phyloP scores from a whole-genome alignment of 352 stramenopile genomes.

The Pythium dissotocum region DNA sequence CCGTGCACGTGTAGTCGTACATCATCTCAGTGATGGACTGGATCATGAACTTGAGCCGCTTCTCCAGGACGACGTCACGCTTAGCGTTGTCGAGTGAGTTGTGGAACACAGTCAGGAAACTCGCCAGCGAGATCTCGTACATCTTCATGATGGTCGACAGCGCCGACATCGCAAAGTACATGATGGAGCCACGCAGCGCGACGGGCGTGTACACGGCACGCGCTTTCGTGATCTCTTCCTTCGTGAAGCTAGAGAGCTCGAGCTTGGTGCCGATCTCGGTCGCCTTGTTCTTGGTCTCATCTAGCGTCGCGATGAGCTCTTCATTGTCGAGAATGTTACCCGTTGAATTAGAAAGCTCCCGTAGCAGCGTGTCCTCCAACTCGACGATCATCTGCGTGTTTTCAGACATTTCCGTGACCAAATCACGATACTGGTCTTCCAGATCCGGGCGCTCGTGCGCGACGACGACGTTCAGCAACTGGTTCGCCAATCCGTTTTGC shows the following conservation, averaged over 20 bases:
- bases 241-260: constrained; percentile 92
- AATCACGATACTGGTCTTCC: constrained; percentile 91
- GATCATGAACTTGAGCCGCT: constrained; percentile 88
- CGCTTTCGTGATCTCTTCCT: constrained; percentile 93
- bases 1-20: constrained; percentile 97
- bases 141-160: constrained; percentile 94
- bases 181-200: constrained; percentile 90
- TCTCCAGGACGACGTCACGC: constrained; percentile 89
- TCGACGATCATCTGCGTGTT: constrained; percentile 93
- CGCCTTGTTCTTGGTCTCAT: constrained; percentile 95
- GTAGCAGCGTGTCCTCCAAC: constrained; percentile 91
- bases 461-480: constrained; percentile 94
- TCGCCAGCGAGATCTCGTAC: constrained; percentile 95
- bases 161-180: constrained; percentile 94
- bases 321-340: constrained; percentile 96
- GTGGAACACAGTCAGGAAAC: constrained; percentile 92
- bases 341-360: constrained; percentile 87
- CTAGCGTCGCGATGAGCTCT: constrained; percentile 93
- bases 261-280: constrained; percentile 94
- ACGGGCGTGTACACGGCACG: constrained; percentile 91
- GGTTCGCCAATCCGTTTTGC: constrained; percentile 89
- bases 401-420: constrained; percentile 93
- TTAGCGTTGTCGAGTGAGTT: constrained; percentile 90
- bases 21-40: constrained; percentile 92
- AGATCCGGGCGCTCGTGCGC: constrained; percentile 92